phyloP scores from a whole-genome alignment of 2,329 filamentous ascomycete genomes.

The Neocucurbitaria cava region DNA sequence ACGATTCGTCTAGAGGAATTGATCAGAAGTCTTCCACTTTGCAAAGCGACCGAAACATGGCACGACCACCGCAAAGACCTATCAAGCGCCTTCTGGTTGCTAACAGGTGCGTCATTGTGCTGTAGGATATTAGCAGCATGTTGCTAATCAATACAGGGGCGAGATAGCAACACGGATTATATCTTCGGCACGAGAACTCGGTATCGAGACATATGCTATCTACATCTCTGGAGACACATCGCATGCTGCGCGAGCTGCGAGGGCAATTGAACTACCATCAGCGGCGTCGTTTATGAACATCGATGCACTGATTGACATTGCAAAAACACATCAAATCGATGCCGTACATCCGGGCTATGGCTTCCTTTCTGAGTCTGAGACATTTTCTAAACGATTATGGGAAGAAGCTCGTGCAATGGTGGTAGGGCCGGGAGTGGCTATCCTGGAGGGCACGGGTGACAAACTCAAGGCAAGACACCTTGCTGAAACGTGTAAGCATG shows the following conservation, averaged over 20 bases:
- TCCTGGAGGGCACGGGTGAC: constrained; percentile 63
- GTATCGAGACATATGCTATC: constrained; percentile 62
- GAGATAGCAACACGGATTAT: constrained; percentile 70
- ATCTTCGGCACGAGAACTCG: constrained; percentile 65
- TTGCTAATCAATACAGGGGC: constrained; percentile 53
- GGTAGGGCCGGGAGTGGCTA: constrained; percentile 64
- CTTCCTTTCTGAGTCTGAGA: constrained; percentile 65
- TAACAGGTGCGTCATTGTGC: constrained; percentile 53
- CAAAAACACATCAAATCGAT: constrained; percentile 59
- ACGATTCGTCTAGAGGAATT: neutral
- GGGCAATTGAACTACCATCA: constrained; percentile 60
- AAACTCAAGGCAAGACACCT: constrained; percentile 62
- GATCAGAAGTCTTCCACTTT: neutral
- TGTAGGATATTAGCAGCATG: too few relatives aligned
- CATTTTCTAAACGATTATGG: constrained; percentile 59
- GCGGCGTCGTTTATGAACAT: constrained; percentile 63
- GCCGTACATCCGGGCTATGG: constrained; percentile 67
- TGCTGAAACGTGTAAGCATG: constrained; percentile 55
- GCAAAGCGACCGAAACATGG: constrained; percentile 16
- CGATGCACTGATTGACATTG: constrained; percentile 55
- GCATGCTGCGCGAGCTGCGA: constrained; percentile 60
- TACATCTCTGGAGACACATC: constrained; percentile 63
- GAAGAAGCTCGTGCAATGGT: constrained; percentile 57
- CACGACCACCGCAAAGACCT: constrained; percentile 34
- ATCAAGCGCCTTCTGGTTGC: constrained; percentile 62